A percentile compares a stretch with the other conserved stretches of the same genome.
Evolutionary conservation across 192 early-diverging fungal genomes (phyloP).

Genomic region (Entomortierella beljakovae): DNA sequence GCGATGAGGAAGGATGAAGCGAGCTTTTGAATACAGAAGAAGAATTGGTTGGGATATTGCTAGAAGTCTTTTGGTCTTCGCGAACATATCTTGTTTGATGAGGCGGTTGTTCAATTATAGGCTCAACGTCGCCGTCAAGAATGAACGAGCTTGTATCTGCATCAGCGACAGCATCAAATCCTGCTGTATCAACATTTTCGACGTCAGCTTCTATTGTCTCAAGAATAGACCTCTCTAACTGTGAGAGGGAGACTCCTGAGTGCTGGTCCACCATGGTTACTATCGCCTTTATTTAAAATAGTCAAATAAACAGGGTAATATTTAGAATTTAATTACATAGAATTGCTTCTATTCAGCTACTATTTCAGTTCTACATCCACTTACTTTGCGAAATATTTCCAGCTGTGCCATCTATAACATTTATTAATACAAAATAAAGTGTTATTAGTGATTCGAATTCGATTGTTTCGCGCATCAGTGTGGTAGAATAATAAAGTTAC

Average conservation of each 20-base stretch:
- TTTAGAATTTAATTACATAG: not conserved
- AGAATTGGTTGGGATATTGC: not conserved
- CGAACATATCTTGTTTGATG: not conserved
- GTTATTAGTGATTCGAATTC: no score
- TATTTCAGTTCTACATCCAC: not conserved
- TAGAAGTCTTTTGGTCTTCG: not conserved
- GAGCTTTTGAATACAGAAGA: conserved; percentile 2
- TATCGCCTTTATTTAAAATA: conserved; percentile 25
- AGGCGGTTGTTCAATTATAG: not conserved
- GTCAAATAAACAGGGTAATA: not conserved
- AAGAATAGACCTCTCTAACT: conserved; percentile 39
- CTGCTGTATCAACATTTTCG: conserved; percentile 22
- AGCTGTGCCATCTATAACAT: conserved; percentile 40
- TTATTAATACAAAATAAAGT: not conserved
- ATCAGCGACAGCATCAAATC: conserved; percentile 20
- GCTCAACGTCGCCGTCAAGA: conserved; percentile 22
- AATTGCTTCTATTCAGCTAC: no score
- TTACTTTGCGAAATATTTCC: conserved; percentile 46
- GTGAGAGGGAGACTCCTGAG: conserved; percentile 37
- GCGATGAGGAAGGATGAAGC: not conserved
- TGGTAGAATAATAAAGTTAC: not conserved
- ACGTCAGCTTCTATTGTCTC: conserved; percentile 47
- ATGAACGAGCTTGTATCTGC: conserved; percentile 49
- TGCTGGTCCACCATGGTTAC: conserved; percentile 52
- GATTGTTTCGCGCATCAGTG: no score